phyloP scores from a whole-genome alignment of 2,329 filamentous ascomycete species.

The Xylaria sp. region DNA sequence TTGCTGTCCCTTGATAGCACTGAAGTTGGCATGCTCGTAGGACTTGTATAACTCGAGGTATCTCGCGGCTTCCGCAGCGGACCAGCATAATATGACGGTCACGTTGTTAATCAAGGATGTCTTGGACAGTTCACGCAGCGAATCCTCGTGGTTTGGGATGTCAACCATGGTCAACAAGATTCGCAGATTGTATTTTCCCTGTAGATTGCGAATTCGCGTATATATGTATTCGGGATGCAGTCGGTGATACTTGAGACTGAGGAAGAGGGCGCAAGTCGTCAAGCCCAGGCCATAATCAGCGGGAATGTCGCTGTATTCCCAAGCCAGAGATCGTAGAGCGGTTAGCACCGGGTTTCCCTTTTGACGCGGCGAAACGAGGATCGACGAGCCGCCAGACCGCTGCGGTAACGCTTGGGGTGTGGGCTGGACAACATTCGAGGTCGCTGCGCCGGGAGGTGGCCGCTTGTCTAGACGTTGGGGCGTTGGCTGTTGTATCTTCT shows the following conservation, averaged over 20 bases:
- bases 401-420: slow-evolving; percentile 86
- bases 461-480: slow-evolving; percentile 67
- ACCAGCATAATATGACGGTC: slow-evolving; percentile 94
- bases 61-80: slow-evolving; percentile 88
- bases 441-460: slow-evolving; percentile 54
- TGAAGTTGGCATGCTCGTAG: slow-evolving; percentile 84
- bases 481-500: slow-evolving; percentile 57
- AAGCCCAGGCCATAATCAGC: slow-evolving; percentile 90
- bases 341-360: slow-evolving; percentile 95
- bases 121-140: slow-evolving; percentile 89
- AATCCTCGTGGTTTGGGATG: slow-evolving; percentile 92
- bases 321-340: slow-evolving; percentile 82
- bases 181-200: slow-evolving; percentile 86
- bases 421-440: slow-evolving; percentile 79
- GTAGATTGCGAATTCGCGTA: slow-evolving; percentile 85
- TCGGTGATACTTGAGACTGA: slow-evolving; percentile 96
- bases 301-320: slow-evolving; percentile 98
- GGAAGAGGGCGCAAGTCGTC: slow-evolving; percentile 90
- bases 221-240: slow-evolving; percentile 99
- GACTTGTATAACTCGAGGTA: slow-evolving; percentile 97
- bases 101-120: slow-evolving; percentile 92
- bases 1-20: slow-evolving; percentile 86
- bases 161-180: slow-evolving; percentile 92
- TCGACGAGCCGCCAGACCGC: slow-evolving; percentile 74
- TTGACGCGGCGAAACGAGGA: slow-evolving; percentile 90